phyloP scores from a whole-genome alignment of 1,139 yeast species.

The Candida sp. region DNA sequence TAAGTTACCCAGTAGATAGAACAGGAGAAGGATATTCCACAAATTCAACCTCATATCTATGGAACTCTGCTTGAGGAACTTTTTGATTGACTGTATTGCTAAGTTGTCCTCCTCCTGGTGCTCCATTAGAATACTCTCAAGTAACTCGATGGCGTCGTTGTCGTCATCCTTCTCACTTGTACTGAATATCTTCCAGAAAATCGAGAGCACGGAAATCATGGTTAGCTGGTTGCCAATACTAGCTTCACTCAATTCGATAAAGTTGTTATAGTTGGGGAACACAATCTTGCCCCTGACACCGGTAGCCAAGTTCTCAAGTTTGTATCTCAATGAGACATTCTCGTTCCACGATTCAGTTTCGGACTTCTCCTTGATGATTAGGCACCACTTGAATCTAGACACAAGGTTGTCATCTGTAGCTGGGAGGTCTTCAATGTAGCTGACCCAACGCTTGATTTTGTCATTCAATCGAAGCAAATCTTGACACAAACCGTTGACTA shows the following conservation, averaged over 20 bases:
- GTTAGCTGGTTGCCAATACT: conserved; percentile 66
- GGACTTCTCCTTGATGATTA: conserved; percentile 32
- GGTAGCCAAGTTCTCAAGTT: conserved; percentile 25
- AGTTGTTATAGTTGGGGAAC: conserved; percentile 54
- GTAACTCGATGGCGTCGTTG: conserved; percentile 52
- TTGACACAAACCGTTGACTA: conserved; percentile 30
- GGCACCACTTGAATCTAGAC: conserved; percentile 40
- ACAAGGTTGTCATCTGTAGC: background rate
- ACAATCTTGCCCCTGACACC: conserved; percentile 14
- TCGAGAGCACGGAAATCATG: conserved; percentile 66
- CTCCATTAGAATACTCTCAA: conserved; percentile 56
- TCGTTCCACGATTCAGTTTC: conserved; percentile 35
- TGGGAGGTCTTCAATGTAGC: conserved; percentile 18
- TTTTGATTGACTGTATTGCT: conserved; percentile 51
- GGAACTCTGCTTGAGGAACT: conserved; percentile 66
- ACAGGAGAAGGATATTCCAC: conserved; percentile 76
- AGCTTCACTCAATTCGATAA: conserved; percentile 60
- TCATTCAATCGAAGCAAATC: conserved; percentile 42
- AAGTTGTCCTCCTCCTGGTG: conserved; percentile 16
- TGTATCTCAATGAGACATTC: conserved; percentile 28
- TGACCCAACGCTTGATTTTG: conserved; percentile 44
- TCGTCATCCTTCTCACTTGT: conserved; percentile 37
- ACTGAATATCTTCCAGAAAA: conserved; percentile 63
- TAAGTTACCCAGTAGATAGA: conserved; percentile 51
- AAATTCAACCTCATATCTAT: conserved; percentile 69